Base-by-base conservation (phyloP, 345 rosid genomes). In the Excoecaria cochinchinensis region DNA sequence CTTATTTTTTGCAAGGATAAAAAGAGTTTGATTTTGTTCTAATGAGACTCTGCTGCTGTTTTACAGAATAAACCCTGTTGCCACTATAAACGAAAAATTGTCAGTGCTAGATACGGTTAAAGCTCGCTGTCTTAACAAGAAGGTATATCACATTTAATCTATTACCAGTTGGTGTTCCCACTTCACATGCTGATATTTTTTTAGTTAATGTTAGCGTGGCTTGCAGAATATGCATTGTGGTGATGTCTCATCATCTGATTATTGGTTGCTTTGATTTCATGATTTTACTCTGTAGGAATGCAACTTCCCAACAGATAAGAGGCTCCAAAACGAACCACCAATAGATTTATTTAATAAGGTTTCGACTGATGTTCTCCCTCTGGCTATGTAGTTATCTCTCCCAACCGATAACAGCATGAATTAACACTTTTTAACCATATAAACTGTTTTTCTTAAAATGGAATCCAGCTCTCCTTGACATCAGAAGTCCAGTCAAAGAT, bases 381-480 rank as follows among this genome's bases (percentile, higher is more conserved):
- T 39, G 15, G 70, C 50, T 42, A 53, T 39, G 6, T 42, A 5
- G 7, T 10, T 14, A 25, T 44, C 48, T 44, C 8, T 44, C 48
- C 48, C 48, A 47, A 12, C 38, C 47, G 25, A 52, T 50, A 13
- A 22, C 39, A 56, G 50, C 4, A 19, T 73, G 8, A 19, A 16
- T 38, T 38, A 36, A 13, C 22, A 68, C 25, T 14, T 7, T 51
- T 21, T 58, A 39, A 17, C 3, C 12, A 5, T 68, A 36, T 8
- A 39, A 25, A 69, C 17, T 55, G 47, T 52, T 62, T 44, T 62
- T 19, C 69, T 67, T 68, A 48, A 64, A 74, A 40, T 75, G 44
- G 21, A 51, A 67, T 60, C 46, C 81, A 89, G 92, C 88, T 87
- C 76, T 84, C 88, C 31, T 51, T 83, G 66, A 66, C 79, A 72